Percentiles rank a stretch among this genome's conserved stretches.
Conservation (phyloP, 371 early-diverging fungal genomes). For the Lichtheimia hyalospora region DNA sequence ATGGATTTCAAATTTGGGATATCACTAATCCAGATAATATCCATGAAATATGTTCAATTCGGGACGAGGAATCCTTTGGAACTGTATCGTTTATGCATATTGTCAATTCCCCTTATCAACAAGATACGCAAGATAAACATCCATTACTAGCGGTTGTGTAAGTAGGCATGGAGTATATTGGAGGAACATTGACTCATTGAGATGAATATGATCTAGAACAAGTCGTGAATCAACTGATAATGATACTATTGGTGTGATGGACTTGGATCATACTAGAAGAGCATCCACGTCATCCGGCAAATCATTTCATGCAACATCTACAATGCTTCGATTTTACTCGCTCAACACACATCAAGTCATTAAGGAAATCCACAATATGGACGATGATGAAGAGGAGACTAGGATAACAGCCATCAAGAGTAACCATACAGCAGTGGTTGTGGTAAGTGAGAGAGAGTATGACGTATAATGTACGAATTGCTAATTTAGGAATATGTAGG, state of each 20-base stretch:
- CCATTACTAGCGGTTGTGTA: conserved; percentile 58
- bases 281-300: conserved; percentile 3
- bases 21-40: conserved; percentile 69
- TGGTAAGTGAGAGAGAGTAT: conserved; percentile 39
- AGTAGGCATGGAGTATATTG: conserved; percentile 4
- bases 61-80: conserved; percentile 46
- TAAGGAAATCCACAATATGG: conserved; percentile 30
- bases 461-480: neutral
- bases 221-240: neutral
- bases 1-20: conserved; percentile 86
- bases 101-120: neutral
- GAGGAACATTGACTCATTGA: neutral
- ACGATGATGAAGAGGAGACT: conserved; percentile 35
- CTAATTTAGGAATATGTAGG: conserved; percentile 16
- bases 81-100: conserved; percentile 55
- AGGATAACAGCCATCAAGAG: conserved; percentile 46
- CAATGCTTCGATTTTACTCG: conserved; percentile 39
- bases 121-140: neutral
- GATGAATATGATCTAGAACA: neutral
- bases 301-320: conserved; percentile 4
- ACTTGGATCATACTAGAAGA: conserved; percentile 4
- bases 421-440: conserved; percentile 44
- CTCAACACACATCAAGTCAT: conserved; percentile 41
- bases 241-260: conserved; percentile 3
- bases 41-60: conserved; percentile 70